phyloP scores from a whole-genome alignment of 2,329 filamentous ascomycete species.

The Talaromyces sp. region DNA sequence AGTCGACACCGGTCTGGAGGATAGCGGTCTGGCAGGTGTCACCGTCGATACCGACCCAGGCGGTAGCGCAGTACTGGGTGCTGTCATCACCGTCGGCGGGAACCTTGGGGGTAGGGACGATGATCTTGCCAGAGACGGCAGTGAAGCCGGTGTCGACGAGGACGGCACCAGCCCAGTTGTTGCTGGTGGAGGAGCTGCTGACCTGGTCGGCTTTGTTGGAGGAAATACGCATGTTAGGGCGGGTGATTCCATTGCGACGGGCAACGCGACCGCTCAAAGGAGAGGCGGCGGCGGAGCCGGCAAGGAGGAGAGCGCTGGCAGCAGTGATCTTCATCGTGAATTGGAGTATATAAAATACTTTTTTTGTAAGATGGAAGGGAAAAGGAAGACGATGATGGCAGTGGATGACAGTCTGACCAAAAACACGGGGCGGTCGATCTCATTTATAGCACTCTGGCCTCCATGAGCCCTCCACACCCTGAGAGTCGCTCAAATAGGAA shows the following conservation, averaged over 20 bases:
- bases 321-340: slow-evolving; percentile 49
- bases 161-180: slow-evolving; percentile 59
- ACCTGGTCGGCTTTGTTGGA: slow-evolving; percentile 37
- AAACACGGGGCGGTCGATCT: background rate
- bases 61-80: slow-evolving; percentile 42
- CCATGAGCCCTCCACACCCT: background rate
- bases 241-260: slow-evolving; percentile 23
- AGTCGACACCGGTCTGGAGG: slow-evolving; percentile 56
- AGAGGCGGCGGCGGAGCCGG: slow-evolving; percentile 41
- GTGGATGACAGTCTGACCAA: background rate
- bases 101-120: slow-evolving; percentile 45
- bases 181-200: slow-evolving; percentile 38
- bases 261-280: slow-evolving; percentile 36
- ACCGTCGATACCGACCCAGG: slow-evolving; percentile 61
- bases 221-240: slow-evolving; percentile 25
- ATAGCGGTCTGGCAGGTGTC: slow-evolving; percentile 53
- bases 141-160: slow-evolving; percentile 48
- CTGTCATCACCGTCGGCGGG: slow-evolving; percentile 37
- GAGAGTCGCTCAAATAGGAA: background rate
- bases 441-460: background rate
- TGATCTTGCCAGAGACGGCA: slow-evolving; percentile 41
- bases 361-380: background rate
- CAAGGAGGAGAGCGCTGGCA: slow-evolving; percentile 33
- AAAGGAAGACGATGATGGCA: background rate
- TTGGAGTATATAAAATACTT: slow-evolving; percentile 2